These are phyloP conservation scores for Aspergillus ochraceoroseus DNA, from an alignment of 2,329 filamentous ascomycete genomes.

Conservation along the genomic window DNA sequence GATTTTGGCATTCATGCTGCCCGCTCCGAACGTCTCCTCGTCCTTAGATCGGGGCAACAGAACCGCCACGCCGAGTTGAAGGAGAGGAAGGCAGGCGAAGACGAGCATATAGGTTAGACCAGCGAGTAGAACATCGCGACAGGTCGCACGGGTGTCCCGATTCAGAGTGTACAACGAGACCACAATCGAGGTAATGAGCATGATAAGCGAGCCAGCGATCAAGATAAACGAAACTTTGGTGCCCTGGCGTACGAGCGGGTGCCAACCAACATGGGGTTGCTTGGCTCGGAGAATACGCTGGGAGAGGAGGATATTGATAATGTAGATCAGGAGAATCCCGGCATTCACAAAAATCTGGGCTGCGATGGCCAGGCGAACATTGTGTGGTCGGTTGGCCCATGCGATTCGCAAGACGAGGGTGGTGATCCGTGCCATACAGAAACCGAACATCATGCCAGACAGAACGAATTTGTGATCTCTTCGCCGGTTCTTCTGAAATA, in stretches of 20 bases:
- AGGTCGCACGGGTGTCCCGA: constrained; percentile 45
- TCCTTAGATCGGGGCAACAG: constrained; percentile 39
- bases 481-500: constrained; percentile 42
- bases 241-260: constrained; percentile 45
- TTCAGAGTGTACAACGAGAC: constrained; percentile 64
- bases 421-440: constrained; percentile 48
- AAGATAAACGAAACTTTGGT: constrained; percentile 58
- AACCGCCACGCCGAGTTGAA: constrained; percentile 49
- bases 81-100: constrained; percentile 63
- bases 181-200: constrained; percentile 61
- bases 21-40: constrained; percentile 61
- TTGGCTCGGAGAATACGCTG: constrained; percentile 70
- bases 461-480: constrained; percentile 49
- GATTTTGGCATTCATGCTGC: constrained; percentile 64
- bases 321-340: constrained; percentile 68
- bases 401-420: constrained; percentile 50
- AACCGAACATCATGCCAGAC: constrained; percentile 45
- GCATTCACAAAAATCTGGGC: constrained; percentile 67
- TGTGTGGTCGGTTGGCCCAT: constrained; percentile 49
- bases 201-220: constrained; percentile 57
- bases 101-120: constrained; percentile 58
- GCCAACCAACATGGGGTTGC: constrained; percentile 69
- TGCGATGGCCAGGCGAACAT: constrained; percentile 50
- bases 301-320: constrained; percentile 71
- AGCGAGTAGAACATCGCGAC: constrained; percentile 61